Conservation (phyloP, 1,284 basidiomycete species). For the Trichosporon sp. region DNA sequence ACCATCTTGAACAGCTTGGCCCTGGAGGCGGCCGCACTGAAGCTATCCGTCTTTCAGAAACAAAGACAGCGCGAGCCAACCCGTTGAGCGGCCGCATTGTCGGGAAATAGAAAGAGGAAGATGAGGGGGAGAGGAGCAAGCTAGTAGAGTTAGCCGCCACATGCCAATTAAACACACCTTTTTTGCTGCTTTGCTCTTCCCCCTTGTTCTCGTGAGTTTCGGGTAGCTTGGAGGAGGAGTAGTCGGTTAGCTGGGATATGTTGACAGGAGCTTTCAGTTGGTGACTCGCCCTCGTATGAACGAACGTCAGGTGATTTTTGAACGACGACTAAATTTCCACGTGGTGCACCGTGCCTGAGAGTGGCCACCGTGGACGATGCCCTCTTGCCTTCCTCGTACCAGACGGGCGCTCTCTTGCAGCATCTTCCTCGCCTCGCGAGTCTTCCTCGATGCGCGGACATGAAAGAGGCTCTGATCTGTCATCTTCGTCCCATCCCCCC, state of each 20-base stretch:
- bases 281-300: conserved; percentile 13
- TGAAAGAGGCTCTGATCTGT: no score
- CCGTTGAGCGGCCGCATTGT: conserved; percentile 13
- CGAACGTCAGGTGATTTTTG: conserved; percentile 15
- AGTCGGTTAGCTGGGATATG: background rate
- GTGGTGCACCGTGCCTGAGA: conserved; percentile 3
- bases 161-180: background rate
- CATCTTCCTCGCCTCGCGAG: background rate
- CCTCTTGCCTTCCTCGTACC: conserved; percentile 1
- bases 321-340: conserved; percentile 4
- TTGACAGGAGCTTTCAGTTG: background rate
- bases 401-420: background rate
- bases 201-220: conserved; percentile 6
- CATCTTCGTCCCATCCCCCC: no score
- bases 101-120: background rate
- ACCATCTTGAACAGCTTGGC: conserved; percentile 51
- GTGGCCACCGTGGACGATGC: background rate
- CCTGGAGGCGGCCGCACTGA: conserved; percentile 29
- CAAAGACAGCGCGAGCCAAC: conserved; percentile 2
- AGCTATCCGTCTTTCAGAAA: background rate
- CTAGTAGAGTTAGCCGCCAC: background rate
- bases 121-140: conserved; percentile 20
- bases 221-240: background rate
- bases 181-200: conserved; percentile 16
- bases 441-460: background rate